A percentile compares a stretch with the other conserved stretches of the same genome.
phyloP scores from a whole-genome alignment of 768 basidiomycete species.

The Fomitopsis serialis region DNA sequence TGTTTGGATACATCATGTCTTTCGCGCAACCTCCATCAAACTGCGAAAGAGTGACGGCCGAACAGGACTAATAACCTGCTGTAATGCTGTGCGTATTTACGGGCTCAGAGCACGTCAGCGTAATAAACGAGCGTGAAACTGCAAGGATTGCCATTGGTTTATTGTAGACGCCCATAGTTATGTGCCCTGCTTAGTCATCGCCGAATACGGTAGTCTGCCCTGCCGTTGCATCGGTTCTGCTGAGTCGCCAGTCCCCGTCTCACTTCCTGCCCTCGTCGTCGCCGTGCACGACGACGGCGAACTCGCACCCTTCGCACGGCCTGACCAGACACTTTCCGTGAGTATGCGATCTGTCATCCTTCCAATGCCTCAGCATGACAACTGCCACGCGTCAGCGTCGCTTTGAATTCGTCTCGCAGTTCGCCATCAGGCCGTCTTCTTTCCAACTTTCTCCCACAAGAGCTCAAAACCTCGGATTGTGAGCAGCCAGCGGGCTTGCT shows the following conservation, averaged over 20 bases:
- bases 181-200: neutral
- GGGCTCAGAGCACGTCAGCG: neutral
- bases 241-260: neutral
- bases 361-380: neutral
- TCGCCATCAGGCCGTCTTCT: constrained; percentile 1
- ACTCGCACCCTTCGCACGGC: neutral
- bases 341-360: neutral
- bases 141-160: neutral
- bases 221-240: neutral
- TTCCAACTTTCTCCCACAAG: neutral
- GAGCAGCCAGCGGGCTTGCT: neutral
- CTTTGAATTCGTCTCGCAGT: neutral
- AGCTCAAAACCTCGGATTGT: neutral
- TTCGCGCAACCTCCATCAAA: neutral
- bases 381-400: neutral
- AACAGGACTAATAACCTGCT: too few species aligned
- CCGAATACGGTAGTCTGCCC: neutral
- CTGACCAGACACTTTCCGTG: neutral
- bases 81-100: too few species aligned
- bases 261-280: neutral
- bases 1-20: neutral
- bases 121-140: neutral
- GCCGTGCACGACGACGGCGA: neutral
- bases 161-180: neutral
- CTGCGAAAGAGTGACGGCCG: too few species aligned